phyloP scores from a whole-genome alignment of 2,329 filamentous ascomycete genomes.

The Epichloe sp. region DNA sequence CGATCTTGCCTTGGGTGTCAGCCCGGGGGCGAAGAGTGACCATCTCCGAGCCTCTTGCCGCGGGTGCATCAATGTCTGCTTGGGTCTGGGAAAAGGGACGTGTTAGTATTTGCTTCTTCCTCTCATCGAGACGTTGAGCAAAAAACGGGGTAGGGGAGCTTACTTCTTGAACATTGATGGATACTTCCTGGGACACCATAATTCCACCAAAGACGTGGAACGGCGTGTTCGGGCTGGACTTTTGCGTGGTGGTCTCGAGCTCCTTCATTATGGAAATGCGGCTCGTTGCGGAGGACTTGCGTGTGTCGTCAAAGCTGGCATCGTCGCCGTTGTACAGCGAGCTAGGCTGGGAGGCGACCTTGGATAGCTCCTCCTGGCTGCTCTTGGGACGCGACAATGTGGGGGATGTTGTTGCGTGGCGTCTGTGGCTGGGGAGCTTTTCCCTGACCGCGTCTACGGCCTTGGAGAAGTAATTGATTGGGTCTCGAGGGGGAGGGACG shows the following conservation, averaged over 20 bases:
- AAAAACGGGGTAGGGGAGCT: background rate
- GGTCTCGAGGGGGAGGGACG: background rate
- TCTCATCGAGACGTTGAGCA: no score
- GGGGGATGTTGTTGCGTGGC: background rate
- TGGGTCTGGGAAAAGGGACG: background rate
- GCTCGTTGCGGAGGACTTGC: constrained; percentile 1
- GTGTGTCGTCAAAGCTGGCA: constrained; percentile 7
- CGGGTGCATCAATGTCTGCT: background rate
- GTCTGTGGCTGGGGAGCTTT: background rate
- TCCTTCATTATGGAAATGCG: constrained; percentile 10
- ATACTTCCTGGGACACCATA: constrained; percentile 49
- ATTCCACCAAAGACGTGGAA: constrained; percentile 36
- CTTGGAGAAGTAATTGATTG: background rate
- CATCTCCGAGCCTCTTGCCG: background rate
- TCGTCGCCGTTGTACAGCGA: constrained; percentile 5
- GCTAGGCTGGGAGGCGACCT: background rate
- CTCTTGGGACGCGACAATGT: background rate
- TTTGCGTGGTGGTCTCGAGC: constrained; percentile 4
- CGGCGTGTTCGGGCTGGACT: constrained; percentile 11
- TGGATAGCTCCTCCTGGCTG: constrained; percentile 8
- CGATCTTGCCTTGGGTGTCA: background rate
- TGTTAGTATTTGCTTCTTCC: background rate
- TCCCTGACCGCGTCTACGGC: background rate
- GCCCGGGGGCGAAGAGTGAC: background rate
- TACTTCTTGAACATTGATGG: constrained; percentile 30